Evolutionary conservation across 2,329 filamentous ascomycete species (phyloP), one percentile per base, ranked within the genome.

Genomic region (Beauveria caledonica): DNA sequence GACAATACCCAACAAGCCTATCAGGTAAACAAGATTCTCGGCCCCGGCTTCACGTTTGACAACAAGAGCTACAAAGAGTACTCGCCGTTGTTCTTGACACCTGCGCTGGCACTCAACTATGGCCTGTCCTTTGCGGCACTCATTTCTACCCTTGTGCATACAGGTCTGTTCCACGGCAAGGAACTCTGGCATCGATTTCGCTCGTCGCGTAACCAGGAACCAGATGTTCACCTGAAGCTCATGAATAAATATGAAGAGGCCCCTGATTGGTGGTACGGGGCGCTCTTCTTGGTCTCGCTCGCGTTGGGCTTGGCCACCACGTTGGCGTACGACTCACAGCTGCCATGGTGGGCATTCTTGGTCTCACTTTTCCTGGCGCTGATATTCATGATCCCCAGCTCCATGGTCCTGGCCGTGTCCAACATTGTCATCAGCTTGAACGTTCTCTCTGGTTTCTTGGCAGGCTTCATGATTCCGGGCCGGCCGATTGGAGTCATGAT

Each of bases 1-100:
- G 82, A 85, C 69, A 85, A 85, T 60, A 83, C 77, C 0, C 80
- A 80, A 19, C 65, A 67, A 1, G 59, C 69, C 1, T 85, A 85
- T 64, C 77, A 80, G 36, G 79, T 82, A 9, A 73, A 70, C 33
- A 75, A 75, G 5, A 82, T 85, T 21, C 75, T 85, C 9, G 77
- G 76, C 19, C 64, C 73, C 1, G 72, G 75, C 46, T 74, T 76
- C 58, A 78, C 74, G 0, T 77, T 85, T 17, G 74, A 84, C 63
- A 66, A 76, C 11, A 69, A 74, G 3, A 78, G 77, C 10, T 85
- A 84, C 65, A 73, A 74, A 46, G 67, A 67, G 0, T 85, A 82
- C 33, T 83, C 80, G 6, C 79, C 82, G 0, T 72, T 84, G 48
- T 84, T 83, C 58, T 68, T 84, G 0, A 73, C 77, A 0, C 69